Conservation (phyloP, 129 eudicot genomes). For the Dittrichia graveolens region DNA sequence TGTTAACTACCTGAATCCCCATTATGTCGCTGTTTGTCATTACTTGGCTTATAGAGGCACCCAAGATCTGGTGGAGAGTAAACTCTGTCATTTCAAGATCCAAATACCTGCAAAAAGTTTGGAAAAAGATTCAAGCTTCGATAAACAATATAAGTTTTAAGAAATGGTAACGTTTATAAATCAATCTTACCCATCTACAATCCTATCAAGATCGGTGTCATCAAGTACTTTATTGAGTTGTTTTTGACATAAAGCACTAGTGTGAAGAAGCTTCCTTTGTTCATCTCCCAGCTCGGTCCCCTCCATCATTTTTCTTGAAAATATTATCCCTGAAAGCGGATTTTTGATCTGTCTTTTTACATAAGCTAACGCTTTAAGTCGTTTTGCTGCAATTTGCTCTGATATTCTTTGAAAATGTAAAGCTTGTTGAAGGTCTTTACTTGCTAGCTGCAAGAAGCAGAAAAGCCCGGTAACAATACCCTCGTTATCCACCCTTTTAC, state of each 20-base stretch:
- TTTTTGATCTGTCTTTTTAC: constrained; percentile 73
- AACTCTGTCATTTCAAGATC: constrained; percentile 97
- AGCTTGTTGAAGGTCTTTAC: constrained; percentile 88
- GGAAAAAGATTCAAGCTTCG: neutral
- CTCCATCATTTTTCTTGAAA: constrained; percentile 68
- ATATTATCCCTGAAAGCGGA: constrained; percentile 86
- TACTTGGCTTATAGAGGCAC: constrained; percentile 81
- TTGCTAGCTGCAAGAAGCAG: constrained; percentile 92
- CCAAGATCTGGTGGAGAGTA: constrained; percentile 64
- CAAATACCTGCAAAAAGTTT: constrained; percentile 52
- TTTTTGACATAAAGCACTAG: constrained; percentile 74
- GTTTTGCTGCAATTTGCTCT: constrained; percentile 78
- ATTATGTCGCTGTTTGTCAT: constrained; percentile 74
- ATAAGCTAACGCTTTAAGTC: constrained; percentile 72
- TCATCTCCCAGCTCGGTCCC: constrained; percentile 72
- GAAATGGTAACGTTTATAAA: neutral
- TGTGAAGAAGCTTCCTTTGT: constrained; percentile 55
- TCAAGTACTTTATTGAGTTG: constrained; percentile 90
- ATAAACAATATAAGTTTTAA: neutral
- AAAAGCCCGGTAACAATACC: constrained; percentile 79
- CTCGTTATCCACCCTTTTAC: constrained; percentile 70
- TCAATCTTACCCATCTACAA: constrained; percentile 69
- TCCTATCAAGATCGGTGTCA: constrained; percentile 83
- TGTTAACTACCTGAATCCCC: constrained; percentile 62
- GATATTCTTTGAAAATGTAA: constrained; percentile 75